Percentiles rank a stretch among this genome's conserved stretches.
Conservation (phyloP, 148 eudicot genomes). For the Dianthus caryophyllus region DNA sequence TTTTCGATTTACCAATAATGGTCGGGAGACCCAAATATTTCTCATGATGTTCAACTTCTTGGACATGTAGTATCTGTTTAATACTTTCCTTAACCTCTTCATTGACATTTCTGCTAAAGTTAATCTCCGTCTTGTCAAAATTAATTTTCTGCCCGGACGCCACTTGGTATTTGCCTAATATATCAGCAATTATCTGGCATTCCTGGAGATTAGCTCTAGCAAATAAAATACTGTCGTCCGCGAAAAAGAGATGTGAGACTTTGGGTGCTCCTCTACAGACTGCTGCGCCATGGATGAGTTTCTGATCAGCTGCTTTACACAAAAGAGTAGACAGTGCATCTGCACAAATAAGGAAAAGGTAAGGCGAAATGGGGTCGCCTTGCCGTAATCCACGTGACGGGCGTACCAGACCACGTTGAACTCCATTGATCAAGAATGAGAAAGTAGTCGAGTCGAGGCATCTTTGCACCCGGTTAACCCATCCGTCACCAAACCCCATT, state of each 20-base stretch:
- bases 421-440: not conserved
- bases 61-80: too few species aligned
- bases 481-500: not conserved
- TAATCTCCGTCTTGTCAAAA: not conserved
- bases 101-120: not conserved
- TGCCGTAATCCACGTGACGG: not conserved
- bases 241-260: too few species aligned
- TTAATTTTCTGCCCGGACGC: not conserved
- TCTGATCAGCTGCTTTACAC: too few species aligned
- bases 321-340: not conserved
- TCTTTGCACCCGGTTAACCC: not conserved
- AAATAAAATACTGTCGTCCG: not conserved
- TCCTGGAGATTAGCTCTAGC: too few species aligned
- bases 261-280: too few species aligned
- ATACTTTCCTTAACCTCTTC: not conserved
- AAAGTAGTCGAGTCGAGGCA: not conserved
- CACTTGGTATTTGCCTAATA: not conserved
- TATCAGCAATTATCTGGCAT: too few species aligned
- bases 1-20: too few species aligned
- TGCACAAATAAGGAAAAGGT: not conserved
- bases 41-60: too few species aligned
- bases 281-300: too few species aligned
- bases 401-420: fast-evolving
- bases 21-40: too few species aligned
- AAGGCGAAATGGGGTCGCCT: not conserved